A percentile compares a stretch with the other conserved stretches of the same genome.
These are phyloP conservation scores for Candida glucosophila DNA, from an alignment of 1,139 yeast species.

Conservation along the genomic window DNA sequence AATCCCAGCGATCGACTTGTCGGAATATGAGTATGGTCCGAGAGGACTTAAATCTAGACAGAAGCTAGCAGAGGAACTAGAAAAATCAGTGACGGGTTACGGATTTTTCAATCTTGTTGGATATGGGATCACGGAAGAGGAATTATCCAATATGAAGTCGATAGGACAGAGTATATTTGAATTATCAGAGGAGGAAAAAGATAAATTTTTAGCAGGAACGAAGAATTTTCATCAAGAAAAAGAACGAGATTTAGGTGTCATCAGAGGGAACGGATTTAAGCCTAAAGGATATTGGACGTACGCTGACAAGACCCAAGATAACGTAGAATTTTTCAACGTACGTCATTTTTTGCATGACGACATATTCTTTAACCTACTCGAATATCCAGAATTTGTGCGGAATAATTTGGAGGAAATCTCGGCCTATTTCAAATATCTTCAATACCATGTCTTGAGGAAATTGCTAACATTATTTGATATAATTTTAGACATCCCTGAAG, in stretches of 20 bases:
- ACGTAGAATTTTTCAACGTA: conserved; percentile 20
- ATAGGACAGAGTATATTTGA: conserved; percentile 16
- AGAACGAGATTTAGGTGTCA: conserved; percentile 15
- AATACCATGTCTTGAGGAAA: conserved; percentile 15
- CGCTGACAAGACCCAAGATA: conserved; percentile 21
- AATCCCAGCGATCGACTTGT: conserved; percentile 12
- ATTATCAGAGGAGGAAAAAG: conserved; percentile 12
- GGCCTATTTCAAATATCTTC: conserved; percentile 18
- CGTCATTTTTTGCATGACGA: conserved; percentile 14
- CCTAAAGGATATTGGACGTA: conserved; percentile 24
- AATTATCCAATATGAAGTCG: conserved; percentile 11
- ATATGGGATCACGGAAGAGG: conserved; percentile 12
- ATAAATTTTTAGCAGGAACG: conserved; percentile 17
- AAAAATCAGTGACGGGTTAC: conserved; percentile 13
- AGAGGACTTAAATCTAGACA: conserved; percentile 8
- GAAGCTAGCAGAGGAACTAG: conserved; percentile 12
- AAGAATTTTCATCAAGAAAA: conserved; percentile 20
- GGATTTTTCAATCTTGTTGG: conserved; percentile 14
- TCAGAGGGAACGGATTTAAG: conserved; percentile 21
- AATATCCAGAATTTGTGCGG: conserved; percentile 20
- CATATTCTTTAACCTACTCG: conserved; percentile 11
- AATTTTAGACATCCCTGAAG: conserved; percentile 23
- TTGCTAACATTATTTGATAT: conserved; percentile 20
- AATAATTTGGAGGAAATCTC: conserved; percentile 18
- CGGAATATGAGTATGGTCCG: conserved; percentile 11